A percentile compares a stretch with the other conserved stretches of the same genome.
phyloP scores from a whole-genome alignment of 768 basidiomycete species.

The Pulveroboletus ravenelii region DNA sequence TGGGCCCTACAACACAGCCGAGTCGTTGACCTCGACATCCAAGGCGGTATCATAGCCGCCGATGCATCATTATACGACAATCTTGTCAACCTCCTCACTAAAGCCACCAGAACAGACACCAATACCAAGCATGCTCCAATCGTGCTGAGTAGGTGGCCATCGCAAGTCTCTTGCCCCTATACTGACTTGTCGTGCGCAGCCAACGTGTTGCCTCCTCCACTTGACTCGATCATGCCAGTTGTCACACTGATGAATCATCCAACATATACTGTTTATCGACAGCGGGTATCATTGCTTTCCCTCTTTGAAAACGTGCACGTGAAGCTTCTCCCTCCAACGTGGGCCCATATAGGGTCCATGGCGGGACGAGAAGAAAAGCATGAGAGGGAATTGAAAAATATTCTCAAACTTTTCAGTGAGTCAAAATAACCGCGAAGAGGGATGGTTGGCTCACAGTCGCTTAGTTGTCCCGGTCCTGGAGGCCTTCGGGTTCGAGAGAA shows the following conservation, averaged over 20 bases:
- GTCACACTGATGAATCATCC: conserved; percentile 79
- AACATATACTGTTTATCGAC: conserved; percentile 66
- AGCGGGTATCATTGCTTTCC: conserved; percentile 67
- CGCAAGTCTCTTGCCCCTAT: background rate
- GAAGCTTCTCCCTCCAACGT: conserved; percentile 73
- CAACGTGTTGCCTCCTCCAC: conserved; percentile 76
- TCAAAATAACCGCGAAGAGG: conserved; percentile 10
- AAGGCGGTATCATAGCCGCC: conserved; percentile 41
- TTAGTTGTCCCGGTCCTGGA: conserved; percentile 78
- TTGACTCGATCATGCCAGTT: conserved; percentile 64
- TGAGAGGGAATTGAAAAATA: conserved; percentile 43
- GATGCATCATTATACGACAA: conserved; percentile 55
- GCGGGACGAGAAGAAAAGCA: conserved; percentile 32
- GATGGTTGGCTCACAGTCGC: background rate
- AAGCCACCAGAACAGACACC: conserved; percentile 39
- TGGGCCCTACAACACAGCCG: conserved; percentile 63
- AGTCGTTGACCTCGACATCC: conserved; percentile 69
- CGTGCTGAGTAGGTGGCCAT: conserved; percentile 50
- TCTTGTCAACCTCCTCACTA: conserved; percentile 68
- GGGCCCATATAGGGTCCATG: conserved; percentile 52
- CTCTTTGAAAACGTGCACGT: conserved; percentile 67
- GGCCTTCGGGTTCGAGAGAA: conserved; percentile 79
- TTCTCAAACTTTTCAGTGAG: conserved; percentile 85
- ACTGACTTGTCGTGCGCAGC: conserved; percentile 39
- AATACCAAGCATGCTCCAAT: conserved; percentile 46